A percentile compares a stretch with the other conserved stretches of the same genome.
Conservation (phyloP, 805 yeast species). For the Spathaspora arborariae region DNA sequence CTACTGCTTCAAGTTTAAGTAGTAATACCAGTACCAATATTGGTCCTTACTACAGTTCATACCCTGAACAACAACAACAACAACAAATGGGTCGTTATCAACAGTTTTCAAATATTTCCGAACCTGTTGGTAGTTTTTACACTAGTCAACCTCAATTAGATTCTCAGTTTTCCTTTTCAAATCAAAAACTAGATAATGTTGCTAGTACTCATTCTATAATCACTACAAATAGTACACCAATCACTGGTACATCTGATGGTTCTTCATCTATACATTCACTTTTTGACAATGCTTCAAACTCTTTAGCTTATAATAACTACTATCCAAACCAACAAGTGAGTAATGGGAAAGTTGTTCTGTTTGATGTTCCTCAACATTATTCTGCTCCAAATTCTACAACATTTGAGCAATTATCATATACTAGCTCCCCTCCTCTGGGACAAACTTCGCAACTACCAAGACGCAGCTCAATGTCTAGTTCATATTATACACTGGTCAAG, state of each 20-base stretch:
- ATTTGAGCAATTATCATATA: not conserved
- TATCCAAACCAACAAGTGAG: not conserved
- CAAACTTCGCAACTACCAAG: not conserved
- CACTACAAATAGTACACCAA: not conserved
- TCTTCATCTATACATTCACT: conserved; percentile 8
- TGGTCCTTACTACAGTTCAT: conserved; percentile 6
- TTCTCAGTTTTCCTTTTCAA: not conserved
- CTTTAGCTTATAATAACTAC: conserved; percentile 4
- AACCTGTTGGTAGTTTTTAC: not conserved
- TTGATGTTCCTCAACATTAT: conserved; percentile 1
- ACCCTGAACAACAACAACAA: not conserved
- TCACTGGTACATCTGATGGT: conserved; percentile 1
- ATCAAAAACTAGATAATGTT: not conserved
- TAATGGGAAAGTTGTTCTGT: not conserved
- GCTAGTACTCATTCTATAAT: conserved; percentile 3
- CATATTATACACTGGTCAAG: not conserved
- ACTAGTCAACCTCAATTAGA: not conserved
- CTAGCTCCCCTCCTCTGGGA: conserved; percentile 1
- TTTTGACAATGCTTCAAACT: conserved; percentile 6
- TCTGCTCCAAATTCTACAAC: not conserved
- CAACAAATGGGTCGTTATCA: conserved; percentile 5
- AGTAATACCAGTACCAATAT: conserved; percentile 5
- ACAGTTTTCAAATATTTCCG: not conserved
- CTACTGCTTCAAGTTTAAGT: not conserved
- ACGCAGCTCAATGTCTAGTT: not conserved